Percentiles rank a stretch among this genome's conserved stretches.
Evolutionary conservation across 768 basidiomycete genomes (phyloP).

Genomic region (Termitomyces sp.): DNA sequence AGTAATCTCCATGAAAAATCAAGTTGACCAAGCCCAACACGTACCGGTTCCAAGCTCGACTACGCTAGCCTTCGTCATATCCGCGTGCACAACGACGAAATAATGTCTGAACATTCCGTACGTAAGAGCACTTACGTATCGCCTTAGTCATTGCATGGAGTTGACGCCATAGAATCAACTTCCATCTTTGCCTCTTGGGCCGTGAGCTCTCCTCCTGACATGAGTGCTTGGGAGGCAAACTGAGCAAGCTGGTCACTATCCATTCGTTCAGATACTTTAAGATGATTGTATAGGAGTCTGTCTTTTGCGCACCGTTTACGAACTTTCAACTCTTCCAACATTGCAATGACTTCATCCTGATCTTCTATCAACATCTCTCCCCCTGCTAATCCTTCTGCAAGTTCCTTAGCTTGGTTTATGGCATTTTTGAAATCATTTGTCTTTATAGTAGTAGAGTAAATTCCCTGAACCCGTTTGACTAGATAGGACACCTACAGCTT

Average conservation of each 20-base stretch:
- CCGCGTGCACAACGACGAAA: too few species aligned
- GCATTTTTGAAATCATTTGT: constrained; percentile 66
- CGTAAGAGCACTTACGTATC: not conserved
- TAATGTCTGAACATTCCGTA: not conserved
- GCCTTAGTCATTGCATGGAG: constrained; percentile 39
- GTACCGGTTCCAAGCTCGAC: not conserved
- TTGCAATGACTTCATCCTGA: constrained; percentile 64
- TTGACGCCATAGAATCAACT: constrained; percentile 72
- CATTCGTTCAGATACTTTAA: not conserved
- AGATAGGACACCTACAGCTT: constrained; percentile 39
- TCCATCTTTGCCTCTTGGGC: constrained; percentile 45
- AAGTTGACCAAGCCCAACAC: not conserved
- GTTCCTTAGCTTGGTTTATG: constrained; percentile 52
- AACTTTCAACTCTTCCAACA: constrained; percentile 59
- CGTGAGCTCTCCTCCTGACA: constrained; percentile 22
- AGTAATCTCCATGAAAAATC: not conserved
- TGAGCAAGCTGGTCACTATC: constrained; percentile 47
- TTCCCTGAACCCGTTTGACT: not conserved
- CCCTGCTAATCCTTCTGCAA: constrained; percentile 56
- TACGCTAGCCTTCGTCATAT: not conserved
- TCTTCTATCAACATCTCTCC: constrained; percentile 66
- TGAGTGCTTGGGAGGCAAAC: constrained; percentile 41
- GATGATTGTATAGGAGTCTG: not conserved
- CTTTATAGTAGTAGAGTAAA: constrained; percentile 25
- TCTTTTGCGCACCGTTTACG: constrained; percentile 47